These are phyloP conservation scores for Vitis hybrid DNA, from an alignment of 177 flowering plant genomes.

Conservation along the genomic window DNA sequence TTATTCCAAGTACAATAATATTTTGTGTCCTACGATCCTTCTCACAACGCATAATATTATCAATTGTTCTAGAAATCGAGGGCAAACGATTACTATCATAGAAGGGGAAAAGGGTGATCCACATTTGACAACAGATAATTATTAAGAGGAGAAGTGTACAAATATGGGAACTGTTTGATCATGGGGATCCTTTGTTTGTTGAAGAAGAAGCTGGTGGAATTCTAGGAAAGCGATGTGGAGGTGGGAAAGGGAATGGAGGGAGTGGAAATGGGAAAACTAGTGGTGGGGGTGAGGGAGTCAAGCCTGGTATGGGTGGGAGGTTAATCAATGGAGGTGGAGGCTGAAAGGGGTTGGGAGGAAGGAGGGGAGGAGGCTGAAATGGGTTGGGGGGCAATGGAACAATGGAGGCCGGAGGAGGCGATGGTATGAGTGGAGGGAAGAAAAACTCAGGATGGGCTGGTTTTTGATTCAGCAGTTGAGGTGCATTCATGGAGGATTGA, in stretches of 20 bases:
- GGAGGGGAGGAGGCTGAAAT: constrained; percentile 27
- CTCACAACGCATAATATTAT: no score
- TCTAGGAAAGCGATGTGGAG: constrained; percentile 40
- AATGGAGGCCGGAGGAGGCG: constrained; percentile 14
- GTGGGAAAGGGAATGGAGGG: constrained; percentile 37
- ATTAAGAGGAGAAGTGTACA: no score
- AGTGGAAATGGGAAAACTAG: constrained; percentile 30
- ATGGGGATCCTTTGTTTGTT: constrained; percentile 10
- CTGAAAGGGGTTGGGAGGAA: constrained; percentile 31
- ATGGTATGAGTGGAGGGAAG: not conserved
- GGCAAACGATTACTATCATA: no score
- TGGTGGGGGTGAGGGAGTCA: constrained; percentile 36
- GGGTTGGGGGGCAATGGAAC: constrained; percentile 23
- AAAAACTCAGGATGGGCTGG: constrained; percentile 6
- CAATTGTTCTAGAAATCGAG: no score
- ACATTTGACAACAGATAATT: no score
- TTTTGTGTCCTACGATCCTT: no score
- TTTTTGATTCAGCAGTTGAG: no score
- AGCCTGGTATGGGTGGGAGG: constrained; percentile 28
- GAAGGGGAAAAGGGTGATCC: not conserved
- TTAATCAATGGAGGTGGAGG: constrained; percentile 16
- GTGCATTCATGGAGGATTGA: no score
- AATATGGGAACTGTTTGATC: not conserved
- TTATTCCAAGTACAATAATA: no score
- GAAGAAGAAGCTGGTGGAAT: constrained; percentile 49